phyloP scores from a whole-genome alignment of 2,329 filamentous ascomycete genomes.

The Arthroderma sp. region DNA sequence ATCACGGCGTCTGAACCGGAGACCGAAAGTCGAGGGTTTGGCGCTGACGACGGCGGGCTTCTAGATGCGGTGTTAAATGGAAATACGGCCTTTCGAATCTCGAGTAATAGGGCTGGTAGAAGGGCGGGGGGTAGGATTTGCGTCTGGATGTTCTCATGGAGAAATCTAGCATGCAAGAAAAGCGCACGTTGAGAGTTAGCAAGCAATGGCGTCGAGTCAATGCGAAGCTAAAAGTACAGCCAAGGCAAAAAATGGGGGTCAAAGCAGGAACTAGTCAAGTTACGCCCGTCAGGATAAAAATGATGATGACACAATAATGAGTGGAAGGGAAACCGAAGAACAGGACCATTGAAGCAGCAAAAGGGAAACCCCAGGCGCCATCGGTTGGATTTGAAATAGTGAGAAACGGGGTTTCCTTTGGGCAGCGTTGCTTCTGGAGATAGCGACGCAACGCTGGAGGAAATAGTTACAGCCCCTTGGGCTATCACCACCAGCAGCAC shows the following conservation, averaged over 20 bases:
- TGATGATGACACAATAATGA: neutral
- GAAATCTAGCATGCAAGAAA: slow-evolving; percentile 23
- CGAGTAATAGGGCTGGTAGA: slow-evolving; percentile 46
- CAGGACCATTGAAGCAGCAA: too few relatives aligned
- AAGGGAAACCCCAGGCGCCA: too few relatives aligned
- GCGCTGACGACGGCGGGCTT: slow-evolving; percentile 4
- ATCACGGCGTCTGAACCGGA: slow-evolving; percentile 12
- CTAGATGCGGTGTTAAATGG: slow-evolving; percentile 37
- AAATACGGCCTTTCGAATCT: slow-evolving; percentile 66
- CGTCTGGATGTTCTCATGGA: slow-evolving; percentile 40
- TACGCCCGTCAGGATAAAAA: slow-evolving; percentile 1
- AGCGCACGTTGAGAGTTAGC: neutral
- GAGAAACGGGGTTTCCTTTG: too few relatives aligned
- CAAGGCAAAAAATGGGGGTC: slow-evolving; percentile 2
- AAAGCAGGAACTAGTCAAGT: neutral
- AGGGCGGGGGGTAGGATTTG: slow-evolving; percentile 50
- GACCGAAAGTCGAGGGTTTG: neutral
- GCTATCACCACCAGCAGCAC: too few relatives aligned
- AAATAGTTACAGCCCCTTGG: too few relatives aligned
- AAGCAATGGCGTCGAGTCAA: slow-evolving; percentile 4
- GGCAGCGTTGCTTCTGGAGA: too few relatives aligned
- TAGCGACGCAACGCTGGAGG: too few relatives aligned
- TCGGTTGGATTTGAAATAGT: too few relatives aligned
- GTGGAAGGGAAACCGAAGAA: neutral
- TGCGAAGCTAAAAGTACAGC: neutral